Evolutionary conservation across 352 stramenopile genomes (phyloP).

Genomic region (Globisporangium polare): DNA sequence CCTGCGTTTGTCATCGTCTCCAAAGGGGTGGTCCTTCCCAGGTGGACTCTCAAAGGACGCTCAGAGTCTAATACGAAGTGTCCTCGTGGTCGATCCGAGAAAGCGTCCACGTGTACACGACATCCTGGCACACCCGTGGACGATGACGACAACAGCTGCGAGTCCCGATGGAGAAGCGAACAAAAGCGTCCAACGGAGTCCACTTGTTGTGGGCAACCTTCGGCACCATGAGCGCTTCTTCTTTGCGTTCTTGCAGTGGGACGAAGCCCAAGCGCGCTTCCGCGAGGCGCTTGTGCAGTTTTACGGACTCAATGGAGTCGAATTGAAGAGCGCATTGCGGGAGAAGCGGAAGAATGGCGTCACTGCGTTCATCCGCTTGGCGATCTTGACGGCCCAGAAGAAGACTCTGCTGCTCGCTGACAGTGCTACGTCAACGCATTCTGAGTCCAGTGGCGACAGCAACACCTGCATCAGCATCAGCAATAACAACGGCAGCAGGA

Average conservation of each 20-base stretch:
- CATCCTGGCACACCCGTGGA: constrained; percentile 41
- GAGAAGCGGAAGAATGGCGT: constrained; percentile 16
- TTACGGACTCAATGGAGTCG: constrained; percentile 12
- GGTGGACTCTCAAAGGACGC: constrained; percentile 29
- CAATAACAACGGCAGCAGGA: constrained; percentile 10
- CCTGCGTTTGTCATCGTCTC: constrained; percentile 7
- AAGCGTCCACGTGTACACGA: constrained; percentile 32
- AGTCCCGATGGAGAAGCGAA: not conserved
- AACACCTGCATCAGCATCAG: constrained; percentile 6
- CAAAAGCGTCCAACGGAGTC: not conserved
- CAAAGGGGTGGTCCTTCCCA: constrained; percentile 11
- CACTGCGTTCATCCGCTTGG: constrained; percentile 20
- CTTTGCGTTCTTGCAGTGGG: constrained; percentile 22
- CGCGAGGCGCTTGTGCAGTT: constrained; percentile 18
- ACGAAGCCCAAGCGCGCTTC: constrained; percentile 12
- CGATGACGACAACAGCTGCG: not conserved
- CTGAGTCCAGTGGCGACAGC: not conserved
- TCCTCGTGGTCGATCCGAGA: constrained; percentile 39
- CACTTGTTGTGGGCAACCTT: not conserved
- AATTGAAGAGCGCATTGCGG: not conserved
- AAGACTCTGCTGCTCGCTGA: constrained; percentile 5
- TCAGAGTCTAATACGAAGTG: constrained; percentile 37
- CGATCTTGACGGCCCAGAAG: constrained; percentile 12
- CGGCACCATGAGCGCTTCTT: not conserved
- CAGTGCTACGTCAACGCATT: constrained; percentile 6